phyloP scores from a whole-genome alignment of 306 rosid genomes.

The Prunus persica region Prunus_persica_NCBIv2 NC_034012.1:15082001-15082500 shows the following conservation, averaged over 20 bases:
- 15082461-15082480: constrained; percentile 8
- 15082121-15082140: neutral
- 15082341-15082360: neutral
- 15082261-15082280: neutral
- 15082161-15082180: neutral
- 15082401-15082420: neutral
- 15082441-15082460: neutral
- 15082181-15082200: neutral
- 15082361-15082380: neutral
- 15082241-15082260: neutral
- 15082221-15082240: neutral
- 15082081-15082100: neutral
- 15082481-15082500: neutral
- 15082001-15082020: neutral
- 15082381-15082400: neutral
- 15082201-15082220: neutral
- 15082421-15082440: neutral
- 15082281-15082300: too few species aligned
- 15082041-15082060: neutral
- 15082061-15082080: neutral
- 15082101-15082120: neutral
- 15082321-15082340: too few species aligned
- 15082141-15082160: neutral
- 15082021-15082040: too few species aligned
- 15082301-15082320: too few species aligned